Conservation (phyloP, 2,329 filamentous ascomycete species). For the Tolypocladium endophyticum region DNA sequence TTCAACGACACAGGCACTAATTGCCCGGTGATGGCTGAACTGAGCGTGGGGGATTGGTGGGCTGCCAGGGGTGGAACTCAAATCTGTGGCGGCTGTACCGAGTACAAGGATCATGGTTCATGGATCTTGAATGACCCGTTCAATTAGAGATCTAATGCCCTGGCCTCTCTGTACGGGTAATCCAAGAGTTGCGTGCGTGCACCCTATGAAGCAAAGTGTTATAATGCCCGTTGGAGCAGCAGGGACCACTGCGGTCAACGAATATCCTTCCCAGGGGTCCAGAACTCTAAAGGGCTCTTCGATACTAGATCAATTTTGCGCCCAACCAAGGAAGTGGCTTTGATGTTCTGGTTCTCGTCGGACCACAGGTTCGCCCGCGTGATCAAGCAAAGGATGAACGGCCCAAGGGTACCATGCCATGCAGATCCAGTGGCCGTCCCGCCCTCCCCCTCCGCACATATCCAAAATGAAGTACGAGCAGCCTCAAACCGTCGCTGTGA, state of each 20-base stretch:
- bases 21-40: not conserved
- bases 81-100: not conserved
- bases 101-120: slow-evolving; percentile 15
- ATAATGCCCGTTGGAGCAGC: not conserved
- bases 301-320: not conserved
- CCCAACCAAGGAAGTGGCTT: not conserved
- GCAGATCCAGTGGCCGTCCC: not conserved
- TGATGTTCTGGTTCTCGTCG: not conserved
- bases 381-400: not conserved
- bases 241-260: not conserved
- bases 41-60: not conserved
- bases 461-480: not conserved
- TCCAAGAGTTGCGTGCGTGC: not conserved
- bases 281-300: not conserved
- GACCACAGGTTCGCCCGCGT: not conserved
- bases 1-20: not conserved
- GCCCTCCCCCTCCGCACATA: not conserved
- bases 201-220: not conserved
- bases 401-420: not conserved
- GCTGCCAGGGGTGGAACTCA: not conserved
- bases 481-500: not conserved
- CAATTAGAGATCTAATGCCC: slow-evolving; percentile 15
- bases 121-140: slow-evolving; percentile 11
- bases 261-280: not conserved
- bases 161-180: not conserved